Conservation (phyloP, 2,329 filamentous ascomycete genomes). For the Orbilia blumenaviensis region DNA sequence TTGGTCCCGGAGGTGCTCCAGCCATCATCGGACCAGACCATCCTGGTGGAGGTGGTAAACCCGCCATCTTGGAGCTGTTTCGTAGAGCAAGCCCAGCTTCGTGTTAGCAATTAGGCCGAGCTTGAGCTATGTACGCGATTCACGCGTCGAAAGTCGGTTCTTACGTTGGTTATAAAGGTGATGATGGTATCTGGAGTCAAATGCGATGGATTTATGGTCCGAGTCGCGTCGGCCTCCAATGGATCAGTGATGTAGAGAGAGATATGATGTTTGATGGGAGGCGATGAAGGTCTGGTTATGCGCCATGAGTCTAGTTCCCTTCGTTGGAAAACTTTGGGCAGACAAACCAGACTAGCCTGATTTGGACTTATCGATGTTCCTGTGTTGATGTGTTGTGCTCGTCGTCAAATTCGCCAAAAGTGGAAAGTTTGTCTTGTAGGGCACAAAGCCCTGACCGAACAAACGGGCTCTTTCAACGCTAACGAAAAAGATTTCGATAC, state of each 20-base stretch:
- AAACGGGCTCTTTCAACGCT: slow-evolving; percentile 26
- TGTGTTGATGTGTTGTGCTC: background rate
- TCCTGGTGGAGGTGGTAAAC: slow-evolving; percentile 70
- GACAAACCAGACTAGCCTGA: slow-evolving; percentile 15
- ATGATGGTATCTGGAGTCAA: slow-evolving; percentile 29
- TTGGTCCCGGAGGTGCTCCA: slow-evolving; percentile 63
- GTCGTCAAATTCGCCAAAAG: background rate
- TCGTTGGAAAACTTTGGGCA: slow-evolving; percentile 38
- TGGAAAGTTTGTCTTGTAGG: slow-evolving; percentile 48
- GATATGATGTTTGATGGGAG: slow-evolving; percentile 38
- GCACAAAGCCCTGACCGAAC: slow-evolving; percentile 34
- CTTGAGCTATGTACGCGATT: slow-evolving; percentile 32
- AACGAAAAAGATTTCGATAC: slow-evolving; percentile 53
- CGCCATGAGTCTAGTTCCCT: slow-evolving; percentile 29
- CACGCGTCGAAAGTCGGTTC: slow-evolving; percentile 41
- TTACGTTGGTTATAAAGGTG: slow-evolving; percentile 39
- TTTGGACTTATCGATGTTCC: background rate
- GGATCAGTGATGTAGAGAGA: slow-evolving; percentile 4
- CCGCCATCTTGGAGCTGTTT: slow-evolving; percentile 52
- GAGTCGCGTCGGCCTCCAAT: slow-evolving; percentile 53
- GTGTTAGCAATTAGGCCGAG: slow-evolving; percentile 40
- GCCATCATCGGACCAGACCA: slow-evolving; percentile 66
- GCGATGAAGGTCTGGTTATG: slow-evolving; percentile 39
- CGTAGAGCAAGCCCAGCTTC: slow-evolving; percentile 16
- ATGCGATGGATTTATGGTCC: slow-evolving; percentile 49